These are phyloP conservation scores for Cercospora berteroae DNA, from an alignment of 2,329 filamentous ascomycete genomes.

Conservation along the genomic window DNA sequence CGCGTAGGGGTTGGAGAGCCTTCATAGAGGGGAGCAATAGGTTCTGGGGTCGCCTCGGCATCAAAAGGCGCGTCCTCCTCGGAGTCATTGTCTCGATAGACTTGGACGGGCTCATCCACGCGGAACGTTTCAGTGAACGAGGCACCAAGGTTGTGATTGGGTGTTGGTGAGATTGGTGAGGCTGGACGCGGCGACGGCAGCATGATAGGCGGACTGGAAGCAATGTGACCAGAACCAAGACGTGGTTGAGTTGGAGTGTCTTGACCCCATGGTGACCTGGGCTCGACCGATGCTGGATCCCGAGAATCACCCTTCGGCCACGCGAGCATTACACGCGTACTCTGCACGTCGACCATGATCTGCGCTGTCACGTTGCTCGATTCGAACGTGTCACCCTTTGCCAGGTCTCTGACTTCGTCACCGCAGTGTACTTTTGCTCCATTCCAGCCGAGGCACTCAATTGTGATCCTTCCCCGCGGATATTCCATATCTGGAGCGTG, in stretches of 20 bases:
- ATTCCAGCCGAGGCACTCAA: slow-evolving; percentile 94
- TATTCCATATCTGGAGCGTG: slow-evolving; percentile 66
- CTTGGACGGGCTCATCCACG: slow-evolving; percentile 54
- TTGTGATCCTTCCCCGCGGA: slow-evolving; percentile 75
- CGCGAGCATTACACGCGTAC: slow-evolving; percentile 80
- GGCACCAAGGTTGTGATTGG: slow-evolving; percentile 44
- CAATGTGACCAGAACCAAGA: slow-evolving; percentile 42
- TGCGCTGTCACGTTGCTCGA: slow-evolving; percentile 84
- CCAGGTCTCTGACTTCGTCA: slow-evolving; percentile 78
- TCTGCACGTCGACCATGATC: slow-evolving; percentile 94
- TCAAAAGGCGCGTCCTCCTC: slow-evolving; percentile 49
- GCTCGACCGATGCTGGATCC: slow-evolving; percentile 51
- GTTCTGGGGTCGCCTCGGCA: slow-evolving; percentile 26
- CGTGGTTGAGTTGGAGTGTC: slow-evolving; percentile 57
- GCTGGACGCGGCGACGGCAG: slow-evolving; percentile 59
- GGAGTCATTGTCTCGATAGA: slow-evolving; percentile 70
- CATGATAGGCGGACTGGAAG: slow-evolving; percentile 62
- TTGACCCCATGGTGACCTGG: slow-evolving; percentile 64
- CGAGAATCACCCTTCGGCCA: slow-evolving; percentile 69
- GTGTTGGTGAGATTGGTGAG: slow-evolving; percentile 75
- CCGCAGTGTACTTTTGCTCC: slow-evolving; percentile 90
- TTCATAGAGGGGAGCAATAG: slow-evolving; percentile 12
- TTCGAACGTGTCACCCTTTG: slow-evolving; percentile 83
- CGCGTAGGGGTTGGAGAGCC: slow-evolving; percentile 23
- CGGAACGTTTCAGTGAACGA: slow-evolving; percentile 48